These are phyloP conservation scores for Saccharomycopsis babjevae DNA, from an alignment of 805 yeast genomes.

Conservation along the genomic window DNA sequence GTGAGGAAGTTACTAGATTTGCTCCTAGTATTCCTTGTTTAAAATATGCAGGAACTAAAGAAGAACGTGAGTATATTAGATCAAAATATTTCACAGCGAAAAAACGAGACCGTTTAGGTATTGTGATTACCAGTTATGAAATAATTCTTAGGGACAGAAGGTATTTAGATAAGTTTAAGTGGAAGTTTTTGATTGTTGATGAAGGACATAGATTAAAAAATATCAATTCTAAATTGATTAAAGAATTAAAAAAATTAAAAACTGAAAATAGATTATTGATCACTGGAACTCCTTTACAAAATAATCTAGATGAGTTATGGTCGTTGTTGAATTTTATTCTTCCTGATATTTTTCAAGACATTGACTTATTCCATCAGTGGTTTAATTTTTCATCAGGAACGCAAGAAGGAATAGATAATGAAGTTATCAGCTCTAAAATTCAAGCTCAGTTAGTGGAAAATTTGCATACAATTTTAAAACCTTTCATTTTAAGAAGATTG, in stretches of 20 bases:
- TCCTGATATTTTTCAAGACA: conserved; percentile 88
- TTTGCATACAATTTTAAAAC: conserved; percentile 79
- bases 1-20: conserved; percentile 55
- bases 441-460: conserved; percentile 58
- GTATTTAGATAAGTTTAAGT: conserved; percentile 40
- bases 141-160: conserved; percentile 59
- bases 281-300: conserved; percentile 96
- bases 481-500: conserved; percentile 75
- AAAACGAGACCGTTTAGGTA: conserved; percentile 32
- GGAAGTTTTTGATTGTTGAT: conserved; percentile 87
- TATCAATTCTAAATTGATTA: conserved; percentile 64
- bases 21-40: conserved; percentile 60
- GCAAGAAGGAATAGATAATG: conserved; percentile 20
- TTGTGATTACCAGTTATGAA: conserved; percentile 78
- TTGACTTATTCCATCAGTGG: conserved; percentile 87
- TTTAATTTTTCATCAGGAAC: conserved; percentile 49
- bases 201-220: conserved; percentile 94
- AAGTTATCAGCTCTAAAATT: conserved; percentile 34
- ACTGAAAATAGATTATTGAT: conserved; percentile 66
- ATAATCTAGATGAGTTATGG: conserved; percentile 86
- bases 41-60: conserved; percentile 56
- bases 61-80: conserved; percentile 40
- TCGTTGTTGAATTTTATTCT: conserved; percentile 79
- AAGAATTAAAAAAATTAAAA: conserved; percentile 53
- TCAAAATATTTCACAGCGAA: conserved; percentile 19